These are phyloP conservation scores for Echria macrotheca DNA, from an alignment of 495 filamentous ascomycete species.

Conservation along the genomic window DNA sequence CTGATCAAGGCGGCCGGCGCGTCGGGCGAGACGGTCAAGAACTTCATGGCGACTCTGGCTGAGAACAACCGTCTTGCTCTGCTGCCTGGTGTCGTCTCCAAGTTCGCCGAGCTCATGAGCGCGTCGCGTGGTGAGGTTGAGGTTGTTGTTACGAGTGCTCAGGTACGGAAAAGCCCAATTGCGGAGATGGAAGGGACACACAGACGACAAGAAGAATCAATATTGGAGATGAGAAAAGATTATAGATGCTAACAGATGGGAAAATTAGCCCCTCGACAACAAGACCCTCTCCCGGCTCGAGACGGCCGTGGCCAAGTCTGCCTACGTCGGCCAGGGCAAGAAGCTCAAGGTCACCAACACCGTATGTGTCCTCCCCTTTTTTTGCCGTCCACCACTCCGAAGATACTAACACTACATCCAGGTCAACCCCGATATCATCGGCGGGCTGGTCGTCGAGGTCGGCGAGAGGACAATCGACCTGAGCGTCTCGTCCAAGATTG, in stretches of 20 bases:
- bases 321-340: conserved; percentile 84
- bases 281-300: conserved; percentile 82
- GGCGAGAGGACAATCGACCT: conserved; percentile 98
- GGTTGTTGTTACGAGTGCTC: conserved; percentile 80
- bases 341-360: conserved; percentile 95
- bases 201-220: background rate
- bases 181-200: background rate
- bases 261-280: conserved; percentile 72
- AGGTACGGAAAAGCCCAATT: conserved; percentile 61
- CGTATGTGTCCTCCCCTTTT: conserved; percentile 49
- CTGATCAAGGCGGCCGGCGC: conserved; percentile 70
- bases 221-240: background rate
- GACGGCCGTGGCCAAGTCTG: conserved; percentile 79
- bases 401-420: conserved; percentile 22
- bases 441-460: conserved; percentile 92
- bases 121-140: conserved; percentile 90
- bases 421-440: conserved; percentile 92
- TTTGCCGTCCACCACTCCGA: background rate
- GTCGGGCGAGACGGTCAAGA: conserved; percentile 78
- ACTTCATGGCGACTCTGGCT: conserved; percentile 82
- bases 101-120: conserved; percentile 82
- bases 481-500: conserved; percentile 87
- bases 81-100: conserved; percentile 73
- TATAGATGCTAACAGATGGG: background rate
- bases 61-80: conserved; percentile 92